phyloP scores from a whole-genome alignment of 176 grass and related monocot genomes.

The Eleusine coracana region DNA sequence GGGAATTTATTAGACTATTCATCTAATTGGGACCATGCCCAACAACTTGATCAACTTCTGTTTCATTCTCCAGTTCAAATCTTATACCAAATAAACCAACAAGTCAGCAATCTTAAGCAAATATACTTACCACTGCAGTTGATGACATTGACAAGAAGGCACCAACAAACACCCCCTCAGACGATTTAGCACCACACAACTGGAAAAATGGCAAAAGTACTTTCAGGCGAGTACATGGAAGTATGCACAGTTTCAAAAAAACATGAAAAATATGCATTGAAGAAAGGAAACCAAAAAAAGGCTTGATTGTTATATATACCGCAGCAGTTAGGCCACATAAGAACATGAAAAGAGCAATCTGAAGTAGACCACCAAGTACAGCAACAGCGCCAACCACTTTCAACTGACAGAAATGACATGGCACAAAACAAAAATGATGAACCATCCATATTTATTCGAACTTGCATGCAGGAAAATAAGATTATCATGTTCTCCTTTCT shows the following conservation, averaged over 20 bases:
- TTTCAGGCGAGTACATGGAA: neutral
- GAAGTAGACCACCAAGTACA: slow-evolving; percentile 95
- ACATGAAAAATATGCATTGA: slow-evolving; percentile 20
- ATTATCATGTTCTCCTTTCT: neutral
- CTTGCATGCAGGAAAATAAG: slow-evolving; percentile 18
- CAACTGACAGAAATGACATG: slow-evolving; percentile 60
- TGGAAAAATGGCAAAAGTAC: slow-evolving; percentile 43
- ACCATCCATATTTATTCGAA: slow-evolving; percentile 17
- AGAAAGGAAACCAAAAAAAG: slow-evolving; percentile 11
- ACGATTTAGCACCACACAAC: slow-evolving; percentile 91
- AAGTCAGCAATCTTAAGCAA: slow-evolving; percentile 18
- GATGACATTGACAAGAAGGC: slow-evolving; percentile 99
- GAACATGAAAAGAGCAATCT: slow-evolving; percentile 96
- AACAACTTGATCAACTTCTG: neutral
- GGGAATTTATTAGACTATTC: neutral
- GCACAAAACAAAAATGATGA: slow-evolving; percentile 29
- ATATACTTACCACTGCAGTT: slow-evolving; percentile 93
- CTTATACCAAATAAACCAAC: slow-evolving; percentile 11
- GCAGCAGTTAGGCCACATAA: slow-evolving; percentile 93
- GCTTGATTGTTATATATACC: slow-evolving; percentile 48
- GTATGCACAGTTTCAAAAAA: neutral
- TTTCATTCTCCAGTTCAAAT: slow-evolving; percentile 29
- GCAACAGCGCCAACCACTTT: slow-evolving; percentile 87
- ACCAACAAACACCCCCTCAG: slow-evolving; percentile 93
- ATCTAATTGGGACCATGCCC: neutral